Conservation (phyloP, 2,329 filamentous ascomycete genomes). For the Lecanicillium sp. region DNA sequence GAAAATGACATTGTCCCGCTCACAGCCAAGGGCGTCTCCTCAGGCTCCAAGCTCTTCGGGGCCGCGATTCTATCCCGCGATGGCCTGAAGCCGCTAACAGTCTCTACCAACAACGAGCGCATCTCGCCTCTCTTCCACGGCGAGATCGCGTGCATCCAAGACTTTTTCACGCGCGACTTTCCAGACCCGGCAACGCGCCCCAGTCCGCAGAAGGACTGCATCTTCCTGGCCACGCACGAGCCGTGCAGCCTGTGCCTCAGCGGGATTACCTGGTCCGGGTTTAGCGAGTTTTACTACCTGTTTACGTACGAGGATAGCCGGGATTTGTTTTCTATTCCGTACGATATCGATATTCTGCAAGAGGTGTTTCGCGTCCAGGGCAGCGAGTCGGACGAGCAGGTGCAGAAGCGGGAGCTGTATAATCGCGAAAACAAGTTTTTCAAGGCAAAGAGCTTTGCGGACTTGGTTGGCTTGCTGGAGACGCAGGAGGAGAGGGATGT, state of each 20-base stretch:
- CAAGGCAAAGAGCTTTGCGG: slow-evolving; percentile 30
- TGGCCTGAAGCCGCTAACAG: slow-evolving; percentile 33
- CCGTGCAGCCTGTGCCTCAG: slow-evolving; percentile 50
- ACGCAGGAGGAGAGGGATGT: slow-evolving; percentile 22
- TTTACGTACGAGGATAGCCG: slow-evolving; percentile 52
- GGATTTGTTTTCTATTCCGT: slow-evolving; percentile 45
- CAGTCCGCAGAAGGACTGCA: slow-evolving; percentile 33
- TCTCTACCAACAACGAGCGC: slow-evolving; percentile 48
- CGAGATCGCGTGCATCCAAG: slow-evolving; percentile 53
- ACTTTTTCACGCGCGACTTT: slow-evolving; percentile 38
- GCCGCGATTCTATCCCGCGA: slow-evolving; percentile 41
- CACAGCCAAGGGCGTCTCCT: slow-evolving; percentile 38
- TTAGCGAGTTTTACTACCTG: slow-evolving; percentile 47
- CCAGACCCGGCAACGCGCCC: slow-evolving; percentile 28
- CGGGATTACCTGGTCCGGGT: slow-evolving; percentile 50
- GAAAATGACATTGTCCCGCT: slow-evolving; percentile 42
- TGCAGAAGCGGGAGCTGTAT: slow-evolving; percentile 36
- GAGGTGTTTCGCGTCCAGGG: slow-evolving; percentile 42
- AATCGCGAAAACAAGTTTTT: slow-evolving; percentile 52
- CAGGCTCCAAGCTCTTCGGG: slow-evolving; percentile 48
- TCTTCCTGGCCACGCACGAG: slow-evolving; percentile 52
- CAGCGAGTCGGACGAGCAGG: slow-evolving; percentile 27
- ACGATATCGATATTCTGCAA: slow-evolving; percentile 49
- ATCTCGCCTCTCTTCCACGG: slow-evolving; percentile 47
- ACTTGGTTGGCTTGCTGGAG: slow-evolving; percentile 28